phyloP scores from a whole-genome alignment of 108 stramenopile species.

The Discostella pseudostelligera region DNA sequence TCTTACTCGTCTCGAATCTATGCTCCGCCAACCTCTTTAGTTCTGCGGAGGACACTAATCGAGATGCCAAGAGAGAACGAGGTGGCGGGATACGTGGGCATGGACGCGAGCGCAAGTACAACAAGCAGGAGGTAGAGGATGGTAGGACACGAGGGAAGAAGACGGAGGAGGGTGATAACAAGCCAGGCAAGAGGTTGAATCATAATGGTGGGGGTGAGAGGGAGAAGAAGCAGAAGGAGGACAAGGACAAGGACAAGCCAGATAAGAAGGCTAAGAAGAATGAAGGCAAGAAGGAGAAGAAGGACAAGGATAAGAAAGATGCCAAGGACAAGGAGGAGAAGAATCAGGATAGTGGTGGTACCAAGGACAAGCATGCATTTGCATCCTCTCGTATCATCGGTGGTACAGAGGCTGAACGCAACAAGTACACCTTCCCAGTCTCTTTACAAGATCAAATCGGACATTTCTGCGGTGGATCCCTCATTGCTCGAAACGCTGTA shows the following conservation, averaged over 20 bases:
- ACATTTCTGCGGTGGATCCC: constrained; percentile 17
- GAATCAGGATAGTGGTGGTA: neutral
- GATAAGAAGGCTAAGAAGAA: neutral
- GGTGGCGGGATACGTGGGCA: constrained; percentile 8
- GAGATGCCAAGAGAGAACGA: neutral
- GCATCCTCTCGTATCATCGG: constrained; percentile 3
- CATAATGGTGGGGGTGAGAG: neutral
- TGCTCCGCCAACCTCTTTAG: constrained; percentile 7
- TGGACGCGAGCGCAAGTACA: neutral
- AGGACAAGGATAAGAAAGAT: neutral
- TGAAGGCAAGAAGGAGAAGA: neutral
- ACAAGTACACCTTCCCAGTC: neutral
- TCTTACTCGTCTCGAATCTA: neutral
- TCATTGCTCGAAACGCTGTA: constrained; percentile 31
- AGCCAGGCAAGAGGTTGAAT: too few relatives aligned
- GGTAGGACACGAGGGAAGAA: neutral
- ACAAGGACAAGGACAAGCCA: neutral
- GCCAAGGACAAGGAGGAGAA: neutral
- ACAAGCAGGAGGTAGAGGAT: neutral
- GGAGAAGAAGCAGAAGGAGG: too few relatives aligned
- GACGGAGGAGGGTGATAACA: neutral
- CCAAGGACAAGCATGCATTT: neutral
- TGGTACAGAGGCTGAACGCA: neutral
- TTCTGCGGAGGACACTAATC: too few relatives aligned
- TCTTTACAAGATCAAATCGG: neutral